Conservation (phyloP, 2,329 filamentous ascomycete genomes). For the Hymenoscyphus fraxineus region DNA sequence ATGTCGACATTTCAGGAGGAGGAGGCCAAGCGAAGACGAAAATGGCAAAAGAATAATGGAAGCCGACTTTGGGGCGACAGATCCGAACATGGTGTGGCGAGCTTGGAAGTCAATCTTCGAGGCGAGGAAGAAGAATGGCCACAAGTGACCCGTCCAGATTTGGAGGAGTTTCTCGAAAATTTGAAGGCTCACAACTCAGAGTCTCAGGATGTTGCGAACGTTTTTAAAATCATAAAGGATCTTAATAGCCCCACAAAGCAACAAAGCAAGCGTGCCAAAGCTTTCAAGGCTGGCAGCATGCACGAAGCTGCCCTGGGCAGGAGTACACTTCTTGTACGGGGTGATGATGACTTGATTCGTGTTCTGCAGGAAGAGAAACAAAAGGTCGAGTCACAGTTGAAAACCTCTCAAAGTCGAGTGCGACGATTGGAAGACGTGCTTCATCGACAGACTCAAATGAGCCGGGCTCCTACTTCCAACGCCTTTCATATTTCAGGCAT, state of each 20-base stretch:
- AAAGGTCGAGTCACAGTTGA: constrained; percentile 69
- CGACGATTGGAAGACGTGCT: constrained; percentile 87
- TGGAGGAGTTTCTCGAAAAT: constrained; percentile 67
- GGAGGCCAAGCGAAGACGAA: constrained; percentile 80
- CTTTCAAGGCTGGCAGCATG: constrained; percentile 94
- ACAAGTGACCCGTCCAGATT: constrained; percentile 66
- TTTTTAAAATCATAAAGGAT: constrained; percentile 73
- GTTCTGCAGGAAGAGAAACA: constrained; percentile 80
- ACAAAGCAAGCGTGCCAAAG: constrained; percentile 80
- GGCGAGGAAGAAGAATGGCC: constrained; percentile 82
- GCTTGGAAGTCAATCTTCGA: constrained; percentile 80
- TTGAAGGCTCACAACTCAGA: constrained; percentile 65
- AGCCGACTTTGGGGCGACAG: constrained; percentile 62
- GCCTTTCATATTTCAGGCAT: constrained; percentile 49
- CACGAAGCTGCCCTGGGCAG: constrained; percentile 87
- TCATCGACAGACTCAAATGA: constrained; percentile 70
- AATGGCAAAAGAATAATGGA: constrained; percentile 84
- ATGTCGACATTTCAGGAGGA: constrained; percentile 91
- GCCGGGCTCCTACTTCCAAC: constrained; percentile 50
- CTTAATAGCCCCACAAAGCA: constrained; percentile 79
- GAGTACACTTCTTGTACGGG: constrained; percentile 78
- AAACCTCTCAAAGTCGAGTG: constrained; percentile 83
- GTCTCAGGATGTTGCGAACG: constrained; percentile 62
- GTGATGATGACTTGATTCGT: constrained; percentile 77
- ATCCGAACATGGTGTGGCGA: constrained; percentile 65